Percentiles rank a stretch among this genome's conserved stretches.
These are phyloP conservation scores for Candida loeiensis DNA, from an alignment of 805 yeast genomes.

Conservation along the genomic window DNA sequence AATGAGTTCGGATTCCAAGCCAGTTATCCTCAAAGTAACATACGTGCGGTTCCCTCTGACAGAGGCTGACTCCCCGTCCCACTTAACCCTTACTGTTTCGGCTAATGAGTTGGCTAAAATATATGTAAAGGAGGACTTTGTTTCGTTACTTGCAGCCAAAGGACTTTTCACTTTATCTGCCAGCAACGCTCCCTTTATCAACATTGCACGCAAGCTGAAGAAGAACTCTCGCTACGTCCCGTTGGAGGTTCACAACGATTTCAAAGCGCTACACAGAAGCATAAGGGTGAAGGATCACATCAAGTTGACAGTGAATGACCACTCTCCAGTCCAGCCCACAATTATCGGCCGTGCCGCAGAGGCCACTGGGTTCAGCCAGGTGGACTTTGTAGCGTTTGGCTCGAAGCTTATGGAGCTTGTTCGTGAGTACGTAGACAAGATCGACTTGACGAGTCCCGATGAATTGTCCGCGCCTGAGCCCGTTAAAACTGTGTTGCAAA, in stretches of 20 bases:
- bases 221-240: constrained; percentile 39
- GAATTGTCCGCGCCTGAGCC: not conserved
- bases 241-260: constrained; percentile 39
- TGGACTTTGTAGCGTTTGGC: constrained; percentile 4
- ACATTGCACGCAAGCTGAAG: constrained; percentile 42
- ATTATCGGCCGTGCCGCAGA: constrained; percentile 3
- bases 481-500: not conserved
- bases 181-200: constrained; percentile 6
- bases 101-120: constrained; percentile 5
- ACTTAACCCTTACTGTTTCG: constrained; percentile 2
- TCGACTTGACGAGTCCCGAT: not conserved
- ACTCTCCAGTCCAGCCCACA: constrained; percentile 8
- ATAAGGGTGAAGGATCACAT: constrained; percentile 46
- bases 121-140: constrained; percentile 10
- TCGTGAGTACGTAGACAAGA: constrained; percentile 2
- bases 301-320: constrained; percentile 29
- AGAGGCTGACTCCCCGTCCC: constrained; percentile 1
- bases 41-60: constrained; percentile 5
- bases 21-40: constrained; percentile 6
- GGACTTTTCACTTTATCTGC: constrained; percentile 3
- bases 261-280: constrained; percentile 42
- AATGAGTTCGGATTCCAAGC: constrained; percentile 5
- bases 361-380: constrained; percentile 1
- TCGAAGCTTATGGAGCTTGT: not conserved
- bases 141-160: constrained; percentile 7